Evolutionary conservation across 768 basidiomycete genomes (phyloP).

Genomic region (Ramaria rubella): DNA sequence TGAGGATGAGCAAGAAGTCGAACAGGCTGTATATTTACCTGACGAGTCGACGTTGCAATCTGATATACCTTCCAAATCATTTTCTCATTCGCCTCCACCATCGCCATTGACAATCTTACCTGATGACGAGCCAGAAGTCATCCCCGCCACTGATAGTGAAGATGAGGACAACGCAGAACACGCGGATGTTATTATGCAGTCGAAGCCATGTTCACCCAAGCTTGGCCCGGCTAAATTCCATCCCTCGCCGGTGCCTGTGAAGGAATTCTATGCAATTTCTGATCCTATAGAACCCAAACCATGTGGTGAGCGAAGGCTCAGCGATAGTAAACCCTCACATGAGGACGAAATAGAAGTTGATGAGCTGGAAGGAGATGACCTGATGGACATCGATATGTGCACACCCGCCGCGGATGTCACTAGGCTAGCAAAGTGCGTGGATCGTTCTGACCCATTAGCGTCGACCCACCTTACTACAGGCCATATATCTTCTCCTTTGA

Average conservation of each 20-base stretch:
- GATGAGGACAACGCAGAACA: background rate
- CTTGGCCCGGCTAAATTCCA: background rate
- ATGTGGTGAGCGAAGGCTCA: background rate
- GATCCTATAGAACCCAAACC: background rate
- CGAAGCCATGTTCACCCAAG: background rate
- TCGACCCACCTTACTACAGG: slow-evolving; percentile 30
- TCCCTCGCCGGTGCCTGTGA: background rate
- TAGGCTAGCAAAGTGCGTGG: background rate
- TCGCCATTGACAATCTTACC: background rate
- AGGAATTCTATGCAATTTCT: background rate
- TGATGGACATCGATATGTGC: slow-evolving; percentile 9
- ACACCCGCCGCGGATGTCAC: background rate
- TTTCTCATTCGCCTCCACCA: background rate
- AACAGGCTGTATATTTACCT: background rate
- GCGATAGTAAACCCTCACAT: background rate
- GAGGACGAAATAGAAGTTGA: slow-evolving; percentile 1
- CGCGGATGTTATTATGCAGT: background rate
- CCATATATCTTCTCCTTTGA: slow-evolving; percentile 86
- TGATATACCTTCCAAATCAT: background rate
- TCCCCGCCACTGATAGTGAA: background rate
- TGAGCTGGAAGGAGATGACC: background rate
- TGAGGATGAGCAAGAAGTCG: background rate
- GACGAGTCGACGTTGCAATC: background rate
- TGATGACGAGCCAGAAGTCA: background rate
- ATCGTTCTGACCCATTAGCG: background rate